Evolutionary conservation across 2,329 filamentous ascomycete species (phyloP), one percentile per base, ranked within the genome.

Genomic region (Aspergillus fijiensis): DNA sequence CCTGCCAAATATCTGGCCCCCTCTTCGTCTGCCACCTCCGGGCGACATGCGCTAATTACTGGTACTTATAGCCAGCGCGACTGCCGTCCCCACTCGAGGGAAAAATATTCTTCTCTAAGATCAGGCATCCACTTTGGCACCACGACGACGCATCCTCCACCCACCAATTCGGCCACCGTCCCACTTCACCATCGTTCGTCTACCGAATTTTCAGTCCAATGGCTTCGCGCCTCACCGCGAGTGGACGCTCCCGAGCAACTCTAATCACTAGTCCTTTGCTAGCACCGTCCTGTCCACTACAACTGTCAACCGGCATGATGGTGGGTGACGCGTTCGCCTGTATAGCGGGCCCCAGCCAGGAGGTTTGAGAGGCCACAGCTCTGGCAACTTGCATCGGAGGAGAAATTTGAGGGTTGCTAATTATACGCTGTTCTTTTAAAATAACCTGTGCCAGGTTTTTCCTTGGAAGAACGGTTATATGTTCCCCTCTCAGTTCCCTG

Each of bases 311-410:
- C 33, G 39, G 14, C 45, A 16, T 39, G 25, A 19, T 57, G 55
- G 33, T 35, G 14, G 53, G 48, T 61, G 60, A 61, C 60, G 60
- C 56, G 58, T 61, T 58, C 60, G 51, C 55, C 11, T 49, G 48
- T 53, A 49, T 48, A 55, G 60, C 55, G 59, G 59, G 55, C 35
- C 51, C 14, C 11, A 33, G 14, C 25, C 29, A 53, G 35, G 55
- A 39, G 49, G 6, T 21, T 55, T 39, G 12, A 50, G 39, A 45
- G 39, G 39, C 39, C 39, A 45, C 39, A 45, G 4, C 14, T 45
- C 39, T 45, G 5, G 39, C 14, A 45, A 16, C 39, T 2, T 19
- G 16, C 16, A 7, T 45, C 39, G 16, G 39, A n/a, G 4, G 39
- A 45, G 39, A 45, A 45, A 45, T 19, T 10, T n/a, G 19, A 45